These are phyloP conservation scores for Cokeromyces recurvatus DNA, from an alignment of 371 early-diverging fungal genomes.

Conservation along the genomic window DNA sequence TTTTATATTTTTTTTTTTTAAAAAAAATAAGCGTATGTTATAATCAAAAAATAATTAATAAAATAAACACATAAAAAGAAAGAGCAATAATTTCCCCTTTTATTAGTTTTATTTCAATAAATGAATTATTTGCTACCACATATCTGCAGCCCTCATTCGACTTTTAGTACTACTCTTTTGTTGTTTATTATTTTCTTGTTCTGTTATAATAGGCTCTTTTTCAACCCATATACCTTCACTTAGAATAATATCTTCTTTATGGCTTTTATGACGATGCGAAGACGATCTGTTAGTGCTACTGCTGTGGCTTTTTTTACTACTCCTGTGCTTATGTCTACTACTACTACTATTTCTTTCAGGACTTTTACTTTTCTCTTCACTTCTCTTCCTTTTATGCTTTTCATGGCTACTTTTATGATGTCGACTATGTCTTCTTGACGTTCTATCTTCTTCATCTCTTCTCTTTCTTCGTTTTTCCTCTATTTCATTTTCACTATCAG, in stretches of 20 bases:
- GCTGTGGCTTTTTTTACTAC: conserved; percentile 1
- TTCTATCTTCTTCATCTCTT: conserved; percentile 19
- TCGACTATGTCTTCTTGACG: conserved; percentile 17
- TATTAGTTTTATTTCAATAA: neutral
- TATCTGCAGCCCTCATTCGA: conserved; percentile 24
- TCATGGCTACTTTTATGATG: conserved; percentile 1
- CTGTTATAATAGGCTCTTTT: conserved; percentile 15
- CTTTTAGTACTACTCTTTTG: neutral
- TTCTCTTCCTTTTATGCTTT: neutral
- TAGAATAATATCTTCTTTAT: conserved; percentile 16
- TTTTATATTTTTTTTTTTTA: no score
- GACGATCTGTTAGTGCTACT: neutral
- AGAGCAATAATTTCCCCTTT: no score
- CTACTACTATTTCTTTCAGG: conserved; percentile 4
- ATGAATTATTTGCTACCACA: conserved; percentile 18
- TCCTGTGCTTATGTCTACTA: conserved; percentile 11
- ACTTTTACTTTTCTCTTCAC: conserved; percentile 2
- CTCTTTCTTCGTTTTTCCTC: conserved; percentile 24
- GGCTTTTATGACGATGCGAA: neutral
- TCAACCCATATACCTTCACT: conserved; percentile 38
- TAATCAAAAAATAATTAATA: no score
- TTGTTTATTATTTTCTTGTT: no score
- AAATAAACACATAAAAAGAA: no score
- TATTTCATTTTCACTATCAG: conserved; percentile 28
- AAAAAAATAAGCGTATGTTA: no score